A percentile compares a stretch with the other conserved stretches of the same genome.
These are phyloP conservation scores for Miscanthus lutarioriparius DNA, from an alignment of 176 grass and related monocot species.

Conservation along the genomic window DNA sequence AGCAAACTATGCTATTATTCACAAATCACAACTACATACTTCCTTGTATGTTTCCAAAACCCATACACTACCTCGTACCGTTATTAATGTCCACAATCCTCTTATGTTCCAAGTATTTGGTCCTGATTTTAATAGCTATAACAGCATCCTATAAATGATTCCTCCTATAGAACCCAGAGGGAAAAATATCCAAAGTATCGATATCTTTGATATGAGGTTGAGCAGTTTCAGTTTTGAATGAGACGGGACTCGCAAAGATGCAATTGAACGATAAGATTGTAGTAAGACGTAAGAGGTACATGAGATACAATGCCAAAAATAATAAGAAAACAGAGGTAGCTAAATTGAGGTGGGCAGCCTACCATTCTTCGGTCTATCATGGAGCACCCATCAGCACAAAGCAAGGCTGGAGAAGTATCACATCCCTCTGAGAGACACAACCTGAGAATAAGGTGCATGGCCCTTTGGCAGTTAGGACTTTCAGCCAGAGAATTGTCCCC, in stretches of 20 bases:
- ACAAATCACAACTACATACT: neutral
- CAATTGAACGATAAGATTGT: conserved; percentile 7
- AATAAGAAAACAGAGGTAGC: neutral
- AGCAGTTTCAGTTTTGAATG: conserved; percentile 14
- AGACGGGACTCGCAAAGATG: conserved; percentile 12
- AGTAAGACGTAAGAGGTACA: conserved; percentile 10
- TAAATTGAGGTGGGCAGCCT: conserved; percentile 8
- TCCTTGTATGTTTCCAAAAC: neutral
- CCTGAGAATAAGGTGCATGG: conserved; percentile 74
- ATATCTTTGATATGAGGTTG: neutral
- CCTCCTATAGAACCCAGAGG: neutral
- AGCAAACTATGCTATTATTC: neutral
- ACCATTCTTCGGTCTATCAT: conserved; percentile 95
- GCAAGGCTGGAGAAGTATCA: conserved; percentile 90
- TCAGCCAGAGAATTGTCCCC: conserved; percentile 65
- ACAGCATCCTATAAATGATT: neutral
- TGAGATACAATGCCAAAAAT: neutral
- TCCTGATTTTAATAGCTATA: neutral
- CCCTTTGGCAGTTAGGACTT: conserved; percentile 58
- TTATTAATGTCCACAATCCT: conserved; percentile 6
- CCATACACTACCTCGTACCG: neutral
- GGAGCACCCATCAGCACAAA: conserved; percentile 88
- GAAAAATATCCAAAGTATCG: neutral
- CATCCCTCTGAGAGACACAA: conserved; percentile 83
- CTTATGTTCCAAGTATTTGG: neutral